Percentiles rank a stretch among this genome's conserved stretches.
Evolutionary conservation across 257 asterid species (phyloP).

Genomic region (Sherardia arvensis): DNA sequence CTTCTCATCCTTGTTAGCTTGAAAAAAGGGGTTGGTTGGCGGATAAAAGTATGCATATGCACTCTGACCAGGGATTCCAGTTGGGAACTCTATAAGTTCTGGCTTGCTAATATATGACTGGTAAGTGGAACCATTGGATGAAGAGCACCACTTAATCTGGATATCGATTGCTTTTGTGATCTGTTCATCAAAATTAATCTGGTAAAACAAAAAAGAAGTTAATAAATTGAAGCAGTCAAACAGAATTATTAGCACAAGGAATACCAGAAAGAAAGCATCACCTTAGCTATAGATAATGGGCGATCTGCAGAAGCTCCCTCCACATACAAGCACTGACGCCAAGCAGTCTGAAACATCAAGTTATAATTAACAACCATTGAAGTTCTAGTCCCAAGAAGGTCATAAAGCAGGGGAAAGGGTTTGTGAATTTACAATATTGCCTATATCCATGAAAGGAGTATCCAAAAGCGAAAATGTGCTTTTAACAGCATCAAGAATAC

Average conservation of each 20-base stretch:
- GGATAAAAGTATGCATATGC: conserved; percentile 95
- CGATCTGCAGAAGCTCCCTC: conserved; percentile 87
- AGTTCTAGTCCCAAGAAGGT: conserved; percentile 3
- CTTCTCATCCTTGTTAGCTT: conserved; percentile 58
- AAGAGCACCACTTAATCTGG: conserved; percentile 63
- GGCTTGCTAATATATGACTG: conserved; percentile 58
- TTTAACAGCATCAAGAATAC: conserved; percentile 55
- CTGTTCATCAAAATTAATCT: conserved; percentile 71
- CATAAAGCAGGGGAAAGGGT: background rate
- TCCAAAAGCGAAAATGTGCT: conserved; percentile 47
- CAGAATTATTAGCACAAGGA: background rate
- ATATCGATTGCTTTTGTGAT: conserved; percentile 55
- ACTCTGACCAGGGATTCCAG: conserved; percentile 69
- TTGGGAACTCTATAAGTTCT: conserved; percentile 79
- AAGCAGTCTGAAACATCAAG: conserved; percentile 47
- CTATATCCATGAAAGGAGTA: conserved; percentile 74
- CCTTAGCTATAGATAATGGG: conserved; percentile 87
- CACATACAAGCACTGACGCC: conserved; percentile 48
- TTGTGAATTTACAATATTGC: conserved; percentile 46
- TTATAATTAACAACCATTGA: conserved; percentile 6
- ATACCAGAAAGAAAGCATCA: conserved; percentile 12
- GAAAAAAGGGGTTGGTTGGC: conserved; percentile 70
- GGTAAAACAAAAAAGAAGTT: conserved; percentile 20
- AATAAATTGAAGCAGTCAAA: conserved; percentile 8
- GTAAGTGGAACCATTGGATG: conserved; percentile 37